phyloP scores from a whole-genome alignment of 192 early-diverging fungal genomes.

The Backusella luteola region DNA sequence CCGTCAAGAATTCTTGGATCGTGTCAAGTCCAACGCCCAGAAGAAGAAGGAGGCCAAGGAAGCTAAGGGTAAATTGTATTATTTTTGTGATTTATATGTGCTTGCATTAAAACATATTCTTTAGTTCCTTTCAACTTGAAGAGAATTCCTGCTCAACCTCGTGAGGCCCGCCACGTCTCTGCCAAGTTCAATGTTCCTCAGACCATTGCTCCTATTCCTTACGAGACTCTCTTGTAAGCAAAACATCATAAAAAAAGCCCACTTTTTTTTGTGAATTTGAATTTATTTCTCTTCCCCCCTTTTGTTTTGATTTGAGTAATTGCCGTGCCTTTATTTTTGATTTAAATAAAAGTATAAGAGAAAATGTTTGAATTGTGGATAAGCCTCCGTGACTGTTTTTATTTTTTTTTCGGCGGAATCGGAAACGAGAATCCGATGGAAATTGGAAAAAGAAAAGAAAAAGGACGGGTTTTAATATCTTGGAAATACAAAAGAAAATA shows the following conservation, averaged over 20 bases:
- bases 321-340: conserved; percentile 4
- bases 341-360: background rate
- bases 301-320: conserved; percentile 6
- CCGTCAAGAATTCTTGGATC: conserved; percentile 94
- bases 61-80: conserved; percentile 19
- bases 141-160: conserved; percentile 88
- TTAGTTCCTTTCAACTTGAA: conserved; percentile 70
- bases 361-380: conserved; percentile 1
- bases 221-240: conserved; percentile 77
- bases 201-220: conserved; percentile 94
- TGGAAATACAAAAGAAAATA: background rate
- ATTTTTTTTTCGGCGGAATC: background rate
- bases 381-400: background rate
- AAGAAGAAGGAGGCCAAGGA: conserved; percentile 77
- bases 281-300: background rate
- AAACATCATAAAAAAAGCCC: conserved; percentile 6
- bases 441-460: background rate
- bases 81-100: background rate
- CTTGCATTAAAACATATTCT: background rate
- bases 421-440: background rate
- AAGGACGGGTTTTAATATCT: background rate
- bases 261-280: background rate
- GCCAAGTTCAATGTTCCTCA: conserved; percentile 85
- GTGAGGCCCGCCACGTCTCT: conserved; percentile 84
- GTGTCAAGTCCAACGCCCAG: conserved; percentile 93